phyloP scores from a whole-genome alignment of 306 rosid species.

The Mimosa bimucronata region DNA sequence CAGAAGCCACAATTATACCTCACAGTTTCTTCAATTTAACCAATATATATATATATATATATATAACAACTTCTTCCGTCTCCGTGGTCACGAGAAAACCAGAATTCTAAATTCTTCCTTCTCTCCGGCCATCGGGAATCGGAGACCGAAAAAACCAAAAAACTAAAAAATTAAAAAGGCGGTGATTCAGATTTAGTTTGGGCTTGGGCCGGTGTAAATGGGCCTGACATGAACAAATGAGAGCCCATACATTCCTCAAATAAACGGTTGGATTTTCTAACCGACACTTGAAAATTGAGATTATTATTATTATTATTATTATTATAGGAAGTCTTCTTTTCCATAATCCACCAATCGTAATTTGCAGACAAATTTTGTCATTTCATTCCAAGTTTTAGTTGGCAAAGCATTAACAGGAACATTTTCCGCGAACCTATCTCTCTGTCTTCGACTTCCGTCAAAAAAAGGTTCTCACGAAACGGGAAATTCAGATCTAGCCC shows the following conservation, averaged over 20 bases:
- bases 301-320: too few relatives aligned
- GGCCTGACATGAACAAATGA: neutral
- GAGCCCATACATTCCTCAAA: neutral
- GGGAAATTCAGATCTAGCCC: conserved; percentile 42
- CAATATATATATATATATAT: too few relatives aligned
- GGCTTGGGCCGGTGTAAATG: neutral
- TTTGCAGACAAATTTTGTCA: neutral
- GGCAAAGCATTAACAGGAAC: conserved; percentile 32
- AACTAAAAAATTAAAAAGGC: neutral
- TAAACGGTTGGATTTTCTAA: neutral
- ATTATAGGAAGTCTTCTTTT: neutral
- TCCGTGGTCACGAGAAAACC: neutral
- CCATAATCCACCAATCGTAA: neutral
- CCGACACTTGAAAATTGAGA: conserved; percentile 17
- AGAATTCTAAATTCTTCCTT: neutral
- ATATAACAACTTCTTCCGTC: neutral
- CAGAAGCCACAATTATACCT: conserved; percentile 39
- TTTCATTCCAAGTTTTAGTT: neutral
- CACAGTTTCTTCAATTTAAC: neutral
- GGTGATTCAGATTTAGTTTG: neutral
- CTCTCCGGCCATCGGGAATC: neutral
- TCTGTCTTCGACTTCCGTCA: conserved; percentile 8
- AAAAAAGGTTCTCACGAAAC: conserved; percentile 24
- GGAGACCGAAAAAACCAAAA: too few relatives aligned
- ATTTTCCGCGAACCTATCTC: conserved; percentile 24